Evolutionary conservation across 768 basidiomycete genomes (phyloP).

Genomic region (Piloderma croceum): DNA sequence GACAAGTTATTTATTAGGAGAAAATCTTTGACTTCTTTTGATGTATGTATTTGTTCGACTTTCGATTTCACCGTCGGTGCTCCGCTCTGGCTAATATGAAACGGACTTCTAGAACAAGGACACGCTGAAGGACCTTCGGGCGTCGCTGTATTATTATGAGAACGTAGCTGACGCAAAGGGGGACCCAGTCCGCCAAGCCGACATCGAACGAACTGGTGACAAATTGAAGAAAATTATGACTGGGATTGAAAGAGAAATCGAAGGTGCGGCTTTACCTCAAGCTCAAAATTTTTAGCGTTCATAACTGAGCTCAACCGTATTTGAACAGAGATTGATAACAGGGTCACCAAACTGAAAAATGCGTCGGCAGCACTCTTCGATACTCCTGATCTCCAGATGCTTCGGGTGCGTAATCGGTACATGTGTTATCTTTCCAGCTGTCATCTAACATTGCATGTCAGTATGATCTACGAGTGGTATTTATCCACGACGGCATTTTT

Average conservation of each 20-base stretch:
- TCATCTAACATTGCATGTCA: slow-evolving; percentile 20
- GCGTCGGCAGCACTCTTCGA: slow-evolving; percentile 48
- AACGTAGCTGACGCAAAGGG: slow-evolving; percentile 48
- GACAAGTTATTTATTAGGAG: slow-evolving; percentile 40
- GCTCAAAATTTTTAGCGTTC: not conserved
- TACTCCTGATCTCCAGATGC: slow-evolving; percentile 57
- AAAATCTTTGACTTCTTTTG: slow-evolving; percentile 42
- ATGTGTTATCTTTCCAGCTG: not conserved
- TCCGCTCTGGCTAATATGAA: not conserved
- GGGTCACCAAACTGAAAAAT: slow-evolving; percentile 39
- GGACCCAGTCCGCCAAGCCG: slow-evolving; percentile 40
- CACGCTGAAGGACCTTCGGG: slow-evolving; percentile 53
- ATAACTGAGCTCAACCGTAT: not conserved
- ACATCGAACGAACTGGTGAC: slow-evolving; percentile 37
- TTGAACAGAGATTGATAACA: slow-evolving; percentile 46
- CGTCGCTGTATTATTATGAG: slow-evolving; percentile 68
- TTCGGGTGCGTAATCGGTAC: slow-evolving; percentile 50
- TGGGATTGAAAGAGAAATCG: slow-evolving; percentile 46
- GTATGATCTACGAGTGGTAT: slow-evolving; percentile 78
- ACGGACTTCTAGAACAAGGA: slow-evolving; percentile 48
- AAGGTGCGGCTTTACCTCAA: slow-evolving; percentile 35
- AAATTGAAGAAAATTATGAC: slow-evolving; percentile 51
- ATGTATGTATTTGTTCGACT: slow-evolving; percentile 42
- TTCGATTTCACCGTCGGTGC: not conserved
- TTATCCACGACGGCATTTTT: slow-evolving; percentile 72